Base-by-base conservation (phyloP, 1,139 yeast species). In the Yamadazyma jaroonii region DNA sequence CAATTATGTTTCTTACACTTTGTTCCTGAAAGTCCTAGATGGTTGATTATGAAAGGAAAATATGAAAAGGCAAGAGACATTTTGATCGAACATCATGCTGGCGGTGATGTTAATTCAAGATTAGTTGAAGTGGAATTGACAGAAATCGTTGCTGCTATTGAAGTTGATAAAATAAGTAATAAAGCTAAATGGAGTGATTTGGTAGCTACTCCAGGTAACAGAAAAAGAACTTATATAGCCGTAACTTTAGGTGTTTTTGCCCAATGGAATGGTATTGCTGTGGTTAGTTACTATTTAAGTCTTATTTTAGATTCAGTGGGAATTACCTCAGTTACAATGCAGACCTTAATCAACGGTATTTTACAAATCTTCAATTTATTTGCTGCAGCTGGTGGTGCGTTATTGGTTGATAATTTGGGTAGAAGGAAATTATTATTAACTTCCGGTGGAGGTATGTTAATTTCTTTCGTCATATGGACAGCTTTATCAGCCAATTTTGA, bases 21-120 rank as follows among this genome's bases (percentile, higher is more conserved):
- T 49, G 67, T 81, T 56, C 88, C 88, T 21, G 89, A 83, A 52
- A 77, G 87, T 11, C 89, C 90, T 36, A 72, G 74, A 44, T 68
- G 55, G 59, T 57, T 68, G 45, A 56, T 68, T 34, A 54, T 67
- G 12, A 61, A 60, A 23, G 68, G 67, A 2, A 52, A 62, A 27
- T 46, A 57, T 11, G 81, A 79, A 8, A 74, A 75, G 56, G 80
- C 76, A 25, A 64, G 82, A 50, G 72, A 74, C 43, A 57, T 74
- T 27, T 56, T 57, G 30, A 66, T 62, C 14, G 54, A 49, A 20
- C 49, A 42, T 23, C 47, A 42, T 25, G 46, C 47, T 28, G 49
- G 48, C 12, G 56, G 55, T 25, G 53, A 50, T 25, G 41, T 17
- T 8, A 28, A 26, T 17, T 38, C 43, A 6, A 32, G 32, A 15